Base-by-base conservation (phyloP, 2,329 filamentous ascomycete genomes). In the Septoria linicola region DNA sequence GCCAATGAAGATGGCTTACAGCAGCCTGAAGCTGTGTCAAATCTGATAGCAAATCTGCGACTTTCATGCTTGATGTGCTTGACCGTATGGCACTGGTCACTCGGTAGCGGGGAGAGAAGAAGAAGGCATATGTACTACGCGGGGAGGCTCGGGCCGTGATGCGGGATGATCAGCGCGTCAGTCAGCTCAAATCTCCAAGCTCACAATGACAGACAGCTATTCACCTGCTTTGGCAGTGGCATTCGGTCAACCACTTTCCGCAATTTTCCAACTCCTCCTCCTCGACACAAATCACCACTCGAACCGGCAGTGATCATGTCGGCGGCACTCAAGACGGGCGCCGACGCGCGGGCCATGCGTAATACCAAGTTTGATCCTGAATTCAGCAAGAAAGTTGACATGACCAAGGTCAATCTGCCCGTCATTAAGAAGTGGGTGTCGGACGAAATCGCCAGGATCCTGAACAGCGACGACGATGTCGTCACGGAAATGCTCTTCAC, bases 351-450 rank as follows among this genome's bases (percentile, higher is more conserved):
- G 77, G 81, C 95, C 64, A 76, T 96, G 50, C 88, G 86, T 78
- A 85, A 85, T 71, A 97, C 91, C 49, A 96, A 95, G 68, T 97
- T 96, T 59, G 93, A 93, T 39, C 80, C 85, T 6, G 90, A 96
- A 67, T 99, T 97, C 74, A 92, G 82, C 68, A 84, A 88, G 69
- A 96, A 96, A 76, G 93, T 99, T 59, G 91, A 99, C 76, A 96
- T 95, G 82, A 83, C 85, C 63, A 97, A 97, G 76, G 90, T 99
- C 71, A 96, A 99, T 68, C 78, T 96, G 43, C 89, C 95, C 71
- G 88, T 99, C 49, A 95, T 99, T 84, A 96, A 96, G 80, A 95
- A 93, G 88, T 99, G 93, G 93, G 96, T 97, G 68, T 87, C 89
- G 3, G 82, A 85, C 64, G 88, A 86, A 69, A 89, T 99, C 50